Evolutionary conservation across 2,329 filamentous ascomycete species (phyloP).

Genomic region (Aspergillus phoenicis): DNA sequence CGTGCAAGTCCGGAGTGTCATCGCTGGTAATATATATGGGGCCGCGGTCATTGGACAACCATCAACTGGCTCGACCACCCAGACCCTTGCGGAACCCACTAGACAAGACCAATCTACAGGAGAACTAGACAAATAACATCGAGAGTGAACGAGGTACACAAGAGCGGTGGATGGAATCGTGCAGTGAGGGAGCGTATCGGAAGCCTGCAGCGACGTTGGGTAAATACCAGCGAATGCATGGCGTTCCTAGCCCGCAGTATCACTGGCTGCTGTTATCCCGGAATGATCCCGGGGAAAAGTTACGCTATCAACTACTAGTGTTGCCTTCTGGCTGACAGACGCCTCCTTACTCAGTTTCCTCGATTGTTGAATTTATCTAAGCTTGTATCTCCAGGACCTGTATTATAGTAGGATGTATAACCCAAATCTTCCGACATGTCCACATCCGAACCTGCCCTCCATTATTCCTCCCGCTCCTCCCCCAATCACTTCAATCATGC

Average conservation of each 20-base stretch:
- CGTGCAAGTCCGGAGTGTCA: slow-evolving; percentile 6
- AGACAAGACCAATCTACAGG: not conserved
- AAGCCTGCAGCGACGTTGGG: not conserved
- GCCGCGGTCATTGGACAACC: slow-evolving; percentile 16
- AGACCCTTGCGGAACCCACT: not conserved
- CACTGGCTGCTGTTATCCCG: not conserved
- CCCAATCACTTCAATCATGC: not conserved
- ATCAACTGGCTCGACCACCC: slow-evolving; percentile 2
- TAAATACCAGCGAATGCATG: not conserved
- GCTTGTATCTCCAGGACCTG: not conserved
- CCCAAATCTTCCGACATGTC: not conserved
- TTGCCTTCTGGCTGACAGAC: not conserved
- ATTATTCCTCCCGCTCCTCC: not conserved
- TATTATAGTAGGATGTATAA: not conserved
- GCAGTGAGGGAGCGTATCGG: not conserved
- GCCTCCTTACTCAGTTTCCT: too few relatives aligned
- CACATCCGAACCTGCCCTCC: not conserved
- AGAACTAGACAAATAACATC: not conserved
- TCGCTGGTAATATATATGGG: slow-evolving; percentile 4
- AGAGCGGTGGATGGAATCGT: not conserved
- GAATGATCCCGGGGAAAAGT: not conserved
- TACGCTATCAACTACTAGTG: not conserved
- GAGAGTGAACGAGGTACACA: not conserved
- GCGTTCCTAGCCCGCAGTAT: not conserved
- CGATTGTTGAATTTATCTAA: not conserved